Percentiles rank a stretch among this genome's conserved stretches.
phyloP scores from a whole-genome alignment of 2,329 filamentous ascomycete genomes.

The Fusarium concolor region DNA sequence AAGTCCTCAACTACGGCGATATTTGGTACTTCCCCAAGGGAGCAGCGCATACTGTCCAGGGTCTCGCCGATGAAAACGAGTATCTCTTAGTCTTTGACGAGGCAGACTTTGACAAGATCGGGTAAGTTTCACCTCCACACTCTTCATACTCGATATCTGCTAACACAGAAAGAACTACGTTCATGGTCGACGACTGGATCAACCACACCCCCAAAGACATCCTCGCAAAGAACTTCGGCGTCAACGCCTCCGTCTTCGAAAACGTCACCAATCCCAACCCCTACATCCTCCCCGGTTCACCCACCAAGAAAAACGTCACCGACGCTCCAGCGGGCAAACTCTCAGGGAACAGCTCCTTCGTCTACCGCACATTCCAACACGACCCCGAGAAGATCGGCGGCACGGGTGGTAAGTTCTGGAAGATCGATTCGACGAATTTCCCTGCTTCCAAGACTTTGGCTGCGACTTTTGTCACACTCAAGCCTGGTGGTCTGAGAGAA shows the following conservation, averaged over 20 bases:
- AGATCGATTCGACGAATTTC: slow-evolving; percentile 76
- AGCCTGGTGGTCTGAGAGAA: slow-evolving; percentile 72
- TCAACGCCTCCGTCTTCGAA: slow-evolving; percentile 69
- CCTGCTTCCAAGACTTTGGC: slow-evolving; percentile 74
- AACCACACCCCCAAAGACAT: slow-evolving; percentile 71
- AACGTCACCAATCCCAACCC: slow-evolving; percentile 67
- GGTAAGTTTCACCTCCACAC: slow-evolving; percentile 52
- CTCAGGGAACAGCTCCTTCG: slow-evolving; percentile 69
- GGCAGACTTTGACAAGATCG: slow-evolving; percentile 72
- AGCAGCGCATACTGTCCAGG: slow-evolving; percentile 71
- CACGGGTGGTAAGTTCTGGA: slow-evolving; percentile 70
- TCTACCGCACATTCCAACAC: slow-evolving; percentile 70
- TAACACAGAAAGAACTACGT: slow-evolving; percentile 66
- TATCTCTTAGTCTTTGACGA: slow-evolving; percentile 75
- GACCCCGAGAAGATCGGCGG: slow-evolving; percentile 68
- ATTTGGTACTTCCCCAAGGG: slow-evolving; percentile 79
- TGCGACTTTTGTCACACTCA: slow-evolving; percentile 71
- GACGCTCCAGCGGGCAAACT: slow-evolving; percentile 58
- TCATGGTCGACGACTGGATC: slow-evolving; percentile 78
- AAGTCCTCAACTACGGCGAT: slow-evolving; percentile 69
- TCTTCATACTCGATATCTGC: neutral
- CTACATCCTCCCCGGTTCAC: slow-evolving; percentile 70
- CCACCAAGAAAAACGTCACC: slow-evolving; percentile 57
- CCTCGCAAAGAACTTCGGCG: slow-evolving; percentile 76
- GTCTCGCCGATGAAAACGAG: slow-evolving; percentile 74